Evolutionary conservation across 768 basidiomycete genomes (phyloP).

Genomic region (Cyclocybe cylindracea): DNA sequence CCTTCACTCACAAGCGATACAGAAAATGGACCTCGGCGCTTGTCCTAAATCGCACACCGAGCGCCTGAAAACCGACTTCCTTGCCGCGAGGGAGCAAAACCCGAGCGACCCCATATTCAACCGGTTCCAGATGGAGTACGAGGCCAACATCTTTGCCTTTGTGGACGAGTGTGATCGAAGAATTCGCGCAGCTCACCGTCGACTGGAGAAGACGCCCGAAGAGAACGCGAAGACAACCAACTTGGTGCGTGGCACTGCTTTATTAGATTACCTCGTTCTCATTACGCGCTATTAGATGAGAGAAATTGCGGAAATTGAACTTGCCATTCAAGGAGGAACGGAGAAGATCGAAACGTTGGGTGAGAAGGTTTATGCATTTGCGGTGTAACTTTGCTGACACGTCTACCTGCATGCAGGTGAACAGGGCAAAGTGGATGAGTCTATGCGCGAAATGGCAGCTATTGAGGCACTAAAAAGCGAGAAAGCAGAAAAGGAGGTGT

Average conservation of each 20-base stretch:
- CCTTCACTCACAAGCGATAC: background rate
- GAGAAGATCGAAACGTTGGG: slow-evolving; percentile 96
- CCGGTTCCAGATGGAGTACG: slow-evolving; percentile 93
- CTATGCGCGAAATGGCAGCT: slow-evolving; percentile 95
- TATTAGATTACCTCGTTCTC: slow-evolving; percentile 5
- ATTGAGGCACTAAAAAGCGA: slow-evolving; percentile 97
- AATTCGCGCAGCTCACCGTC: slow-evolving; percentile 89
- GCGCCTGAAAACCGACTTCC: slow-evolving; percentile 87
- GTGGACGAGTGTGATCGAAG: slow-evolving; percentile 98
- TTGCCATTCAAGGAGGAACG: slow-evolving; percentile 97
- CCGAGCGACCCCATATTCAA: slow-evolving; percentile 81
- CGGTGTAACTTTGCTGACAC: slow-evolving; percentile 12
- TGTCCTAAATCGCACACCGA: slow-evolving; percentile 98
- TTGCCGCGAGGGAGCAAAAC: slow-evolving; percentile 73
- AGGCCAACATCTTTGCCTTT: slow-evolving; percentile 92
- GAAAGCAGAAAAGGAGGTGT: slow-evolving; percentile 92
- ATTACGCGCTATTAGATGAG: slow-evolving; percentile 66
- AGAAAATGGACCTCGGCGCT: slow-evolving; percentile 99
- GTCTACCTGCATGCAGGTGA: slow-evolving; percentile 59
- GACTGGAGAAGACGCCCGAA: slow-evolving; percentile 98
- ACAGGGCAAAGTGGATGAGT: slow-evolving; percentile 99
- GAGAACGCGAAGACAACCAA: slow-evolving; percentile 99
- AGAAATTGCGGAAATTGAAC: slow-evolving; percentile 98
- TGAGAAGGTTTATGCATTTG: slow-evolving; percentile 31
- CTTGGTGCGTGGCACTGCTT: slow-evolving; percentile 52